Base-by-base conservation (phyloP, 352 stramenopile genomes). In the Pseudoperonospora humuli region DNA sequence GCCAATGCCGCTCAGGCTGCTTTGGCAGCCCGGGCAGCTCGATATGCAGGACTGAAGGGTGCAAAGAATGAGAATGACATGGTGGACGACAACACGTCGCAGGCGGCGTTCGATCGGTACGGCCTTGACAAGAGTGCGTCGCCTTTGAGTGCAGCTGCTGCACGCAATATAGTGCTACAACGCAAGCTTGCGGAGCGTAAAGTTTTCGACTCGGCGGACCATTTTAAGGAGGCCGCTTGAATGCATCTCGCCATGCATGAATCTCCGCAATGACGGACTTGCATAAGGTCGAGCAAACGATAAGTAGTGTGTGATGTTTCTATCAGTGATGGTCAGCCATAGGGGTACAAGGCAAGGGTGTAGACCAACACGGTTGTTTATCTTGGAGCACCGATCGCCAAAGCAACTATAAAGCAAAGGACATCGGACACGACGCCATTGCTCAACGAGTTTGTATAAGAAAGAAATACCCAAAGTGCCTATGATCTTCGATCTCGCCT, bases 141-240 rank as follows among this genome's bases (percentile, higher is more conserved):
- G 21, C 45, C 48, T 25, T 67, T 41, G 20, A 58, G 33, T 13
- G 67, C 67, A n/a, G 57, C 86, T 2, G 63, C 59, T 0, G 72
- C 70, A 8, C 63, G 71, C 18, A 89, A 74, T 54, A 33, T 92
- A 13, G 54, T 89, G 9, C 43, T 89, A 17, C 73, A 80, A 39
- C 69, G 70, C 27, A 83, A 82, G 27, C 46, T 92, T 1, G 54
- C 70, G 1, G 75, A 92, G 47, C 64, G 74, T 3, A 86, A 87
- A 45, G 67, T 67, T 9, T 89, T 92, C 39, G 77, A 89, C 53
- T 88, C 77, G 49, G 75, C 66, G 7, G 80, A 89, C 45, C 70
- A 89, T 45, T 91, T 79, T 47, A 83, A 84, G 43, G 52, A 81
- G 20, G 64, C 63, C 0, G 60, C 68, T 21, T 67, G 52, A 67